Conservation (phyloP, 116 monocot genomes). For the Phalaenopsis hybrid region DNA sequence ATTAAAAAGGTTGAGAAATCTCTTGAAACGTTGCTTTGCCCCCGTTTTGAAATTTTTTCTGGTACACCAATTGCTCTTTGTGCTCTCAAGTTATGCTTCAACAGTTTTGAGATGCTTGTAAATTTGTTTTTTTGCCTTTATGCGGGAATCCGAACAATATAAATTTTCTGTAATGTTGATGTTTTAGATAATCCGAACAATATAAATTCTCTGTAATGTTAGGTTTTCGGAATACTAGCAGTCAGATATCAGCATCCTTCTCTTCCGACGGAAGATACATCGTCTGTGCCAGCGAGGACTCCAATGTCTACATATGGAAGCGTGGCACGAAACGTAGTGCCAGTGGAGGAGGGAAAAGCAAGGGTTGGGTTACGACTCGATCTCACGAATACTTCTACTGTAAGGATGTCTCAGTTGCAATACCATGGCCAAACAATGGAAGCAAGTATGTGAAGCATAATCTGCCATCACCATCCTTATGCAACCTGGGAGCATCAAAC, state of each 20-base stretch:
- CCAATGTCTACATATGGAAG: conserved; percentile 93
- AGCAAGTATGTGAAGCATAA: conserved; percentile 27
- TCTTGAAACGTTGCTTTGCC: no score
- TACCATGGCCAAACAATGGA: conserved; percentile 63
- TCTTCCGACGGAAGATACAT: conserved; percentile 62
- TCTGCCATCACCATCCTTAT: conserved; percentile 15
- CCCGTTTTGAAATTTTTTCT: no score
- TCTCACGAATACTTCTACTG: conserved; percentile 82
- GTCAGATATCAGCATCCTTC: conserved; percentile 81
- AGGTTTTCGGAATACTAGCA: conserved; percentile 90
- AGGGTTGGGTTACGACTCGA: conserved; percentile 47
- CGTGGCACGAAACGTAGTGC: conserved; percentile 17
- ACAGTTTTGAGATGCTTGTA: no score
- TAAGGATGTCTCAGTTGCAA: conserved; percentile 80
- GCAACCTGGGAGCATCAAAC: not conserved
- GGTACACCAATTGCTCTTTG: no score
- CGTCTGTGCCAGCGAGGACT: conserved; percentile 88
- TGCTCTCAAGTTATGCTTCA: no score
- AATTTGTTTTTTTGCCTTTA: no score
- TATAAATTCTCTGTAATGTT: no score
- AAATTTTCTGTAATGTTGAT: no score
- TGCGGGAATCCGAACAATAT: no score
- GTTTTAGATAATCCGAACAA: no score
- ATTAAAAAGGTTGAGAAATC: no score
- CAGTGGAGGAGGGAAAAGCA: conserved; percentile 13